These are phyloP conservation scores for Pelargonium fulgidum DNA, from an alignment of 441 rosid species.

Conservation along the genomic window DNA sequence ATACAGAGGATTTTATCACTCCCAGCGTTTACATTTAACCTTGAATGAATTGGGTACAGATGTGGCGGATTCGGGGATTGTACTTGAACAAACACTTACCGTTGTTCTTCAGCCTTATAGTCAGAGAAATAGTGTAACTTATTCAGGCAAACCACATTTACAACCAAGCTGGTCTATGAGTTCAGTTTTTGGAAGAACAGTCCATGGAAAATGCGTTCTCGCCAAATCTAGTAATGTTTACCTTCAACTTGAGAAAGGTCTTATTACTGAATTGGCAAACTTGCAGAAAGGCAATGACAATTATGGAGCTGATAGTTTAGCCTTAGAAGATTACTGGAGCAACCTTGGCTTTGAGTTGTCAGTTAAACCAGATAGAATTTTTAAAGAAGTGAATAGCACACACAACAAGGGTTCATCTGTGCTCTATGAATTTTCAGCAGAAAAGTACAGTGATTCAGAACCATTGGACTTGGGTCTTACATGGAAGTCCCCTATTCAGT, in stretches of 20 bases:
- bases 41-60: slow-evolving; percentile 29
- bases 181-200: slow-evolving; percentile 73
- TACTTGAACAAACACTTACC: slow-evolving; percentile 78
- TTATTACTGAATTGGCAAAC: slow-evolving; percentile 35
- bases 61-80: slow-evolving; percentile 39
- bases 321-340: slow-evolving; percentile 27
- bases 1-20: slow-evolving; percentile 83
- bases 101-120: slow-evolving; percentile 64
- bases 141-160: slow-evolving; percentile 27
- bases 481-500: slow-evolving; percentile 66
- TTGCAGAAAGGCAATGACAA: slow-evolving; percentile 28
- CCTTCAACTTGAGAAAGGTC: slow-evolving; percentile 60
- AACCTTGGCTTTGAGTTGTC: slow-evolving; percentile 50
- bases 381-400: slow-evolving; percentile 38
- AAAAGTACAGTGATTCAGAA: slow-evolving; percentile 42
- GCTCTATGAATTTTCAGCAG: slow-evolving; percentile 49
- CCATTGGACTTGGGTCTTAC: slow-evolving; percentile 65
- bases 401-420: slow-evolving; percentile 30
- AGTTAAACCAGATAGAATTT: slow-evolving; percentile 51
- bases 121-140: slow-evolving; percentile 18
- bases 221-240: slow-evolving; percentile 64
- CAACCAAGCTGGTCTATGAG: slow-evolving; percentile 83
- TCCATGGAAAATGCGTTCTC: slow-evolving; percentile 59
- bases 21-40: slow-evolving; percentile 66
- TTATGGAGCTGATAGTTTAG: slow-evolving; percentile 17